Evolutionary conservation across 805 yeast species (phyloP).

Genomic region (Yamadazyma akitaensis): DNA sequence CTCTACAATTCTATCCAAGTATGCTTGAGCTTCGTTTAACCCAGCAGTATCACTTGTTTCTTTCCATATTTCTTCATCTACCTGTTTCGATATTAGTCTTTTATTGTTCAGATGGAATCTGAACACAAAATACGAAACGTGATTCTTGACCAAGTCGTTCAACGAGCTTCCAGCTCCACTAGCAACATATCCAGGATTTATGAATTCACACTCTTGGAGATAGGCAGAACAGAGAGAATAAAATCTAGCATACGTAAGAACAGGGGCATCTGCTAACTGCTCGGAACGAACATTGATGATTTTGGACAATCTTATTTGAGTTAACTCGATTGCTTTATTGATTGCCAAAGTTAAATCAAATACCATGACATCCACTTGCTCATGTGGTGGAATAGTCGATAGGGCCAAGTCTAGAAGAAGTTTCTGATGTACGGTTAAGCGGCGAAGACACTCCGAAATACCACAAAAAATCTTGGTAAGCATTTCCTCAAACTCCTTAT

Average conservation of each 20-base stretch:
- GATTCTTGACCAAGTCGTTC: constrained; percentile 64
- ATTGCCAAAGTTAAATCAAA: constrained; percentile 67
- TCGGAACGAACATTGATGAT: constrained; percentile 75
- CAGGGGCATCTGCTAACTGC: constrained; percentile 54
- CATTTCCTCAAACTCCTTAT: constrained; percentile 74
- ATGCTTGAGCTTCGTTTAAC: constrained; percentile 25
- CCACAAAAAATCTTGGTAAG: constrained; percentile 56
- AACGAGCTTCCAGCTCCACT: constrained; percentile 49
- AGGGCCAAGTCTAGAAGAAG: constrained; percentile 66
- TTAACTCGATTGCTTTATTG: constrained; percentile 60
- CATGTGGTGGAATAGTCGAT: constrained; percentile 25
- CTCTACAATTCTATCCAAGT: constrained; percentile 22
- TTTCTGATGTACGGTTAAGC: constrained; percentile 78
- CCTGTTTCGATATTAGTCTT: constrained; percentile 41
- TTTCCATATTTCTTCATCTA: constrained; percentile 78
- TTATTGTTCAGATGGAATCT: constrained; percentile 53
- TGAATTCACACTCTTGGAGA: constrained; percentile 76
- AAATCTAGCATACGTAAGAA: constrained; percentile 62
- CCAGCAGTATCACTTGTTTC: constrained; percentile 55
- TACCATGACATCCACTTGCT: constrained; percentile 45
- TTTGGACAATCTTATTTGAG: constrained; percentile 76
- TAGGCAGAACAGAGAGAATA: constrained; percentile 67
- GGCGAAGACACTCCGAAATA: constrained; percentile 67
- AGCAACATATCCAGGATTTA: constrained; percentile 64
- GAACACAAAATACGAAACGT: constrained; percentile 56